Conservation (phyloP, 2,329 filamentous ascomycete genomes). For the Thielaviopsis populi region DNA sequence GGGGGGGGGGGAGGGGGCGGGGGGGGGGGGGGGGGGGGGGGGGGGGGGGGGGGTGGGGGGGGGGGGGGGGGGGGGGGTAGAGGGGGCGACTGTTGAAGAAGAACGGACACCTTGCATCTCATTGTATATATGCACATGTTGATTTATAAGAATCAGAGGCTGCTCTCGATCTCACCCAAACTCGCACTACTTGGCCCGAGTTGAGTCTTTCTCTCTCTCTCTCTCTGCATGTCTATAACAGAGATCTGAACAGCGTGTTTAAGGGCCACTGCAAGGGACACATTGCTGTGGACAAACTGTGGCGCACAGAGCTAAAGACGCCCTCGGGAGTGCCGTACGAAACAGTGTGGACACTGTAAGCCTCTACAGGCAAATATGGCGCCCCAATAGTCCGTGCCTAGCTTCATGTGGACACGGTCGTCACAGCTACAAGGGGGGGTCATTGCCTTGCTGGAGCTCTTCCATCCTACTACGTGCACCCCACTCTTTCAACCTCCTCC, state of each 20-base stretch:
- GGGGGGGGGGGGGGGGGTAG: too few species aligned
- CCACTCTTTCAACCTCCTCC: neutral
- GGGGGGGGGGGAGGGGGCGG: too few species aligned
- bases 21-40: too few species aligned
- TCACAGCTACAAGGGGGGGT: neutral
- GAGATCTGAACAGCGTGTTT: conserved; percentile 5
- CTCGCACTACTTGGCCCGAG: neutral
- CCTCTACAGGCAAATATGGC: neutral
- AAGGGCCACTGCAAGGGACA: conserved; percentile 11
- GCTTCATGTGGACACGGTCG: neutral
- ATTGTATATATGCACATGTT: too few species aligned
- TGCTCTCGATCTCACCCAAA: too few species aligned
- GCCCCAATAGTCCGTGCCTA: neutral
- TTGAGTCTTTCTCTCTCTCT: too few species aligned
- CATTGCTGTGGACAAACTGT: neutral
- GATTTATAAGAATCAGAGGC: too few species aligned
- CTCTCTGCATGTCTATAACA: neutral
- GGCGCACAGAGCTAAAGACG: neutral
- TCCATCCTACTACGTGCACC: neutral
- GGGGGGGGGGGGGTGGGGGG: too few species aligned
- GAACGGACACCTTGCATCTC: too few species aligned
- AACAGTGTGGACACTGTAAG: neutral
- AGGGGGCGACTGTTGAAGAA: neutral
- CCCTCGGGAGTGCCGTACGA: neutral
- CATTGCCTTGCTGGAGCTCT: neutral